phyloP scores from a whole-genome alignment of 805 yeast species.

The Kregervanrija pseudodelftensis region DNA sequence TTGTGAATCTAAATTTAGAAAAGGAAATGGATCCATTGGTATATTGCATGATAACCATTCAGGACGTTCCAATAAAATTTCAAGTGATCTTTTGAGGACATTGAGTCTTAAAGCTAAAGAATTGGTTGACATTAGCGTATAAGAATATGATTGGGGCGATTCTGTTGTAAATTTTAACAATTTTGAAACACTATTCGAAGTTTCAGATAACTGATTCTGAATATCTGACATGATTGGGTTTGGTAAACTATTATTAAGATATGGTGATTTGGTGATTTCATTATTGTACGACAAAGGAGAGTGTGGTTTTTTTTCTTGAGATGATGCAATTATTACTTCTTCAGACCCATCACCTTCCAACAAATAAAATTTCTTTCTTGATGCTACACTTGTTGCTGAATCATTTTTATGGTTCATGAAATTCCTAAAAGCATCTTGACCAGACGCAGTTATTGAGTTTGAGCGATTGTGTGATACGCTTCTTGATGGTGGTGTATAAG shows the following conservation, averaged over 20 bases:
- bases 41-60: conserved; percentile 27
- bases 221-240: too few species aligned
- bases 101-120: conserved; percentile 69
- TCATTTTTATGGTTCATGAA: conserved; percentile 9
- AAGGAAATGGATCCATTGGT: conserved; percentile 12
- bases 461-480: conserved; percentile 1
- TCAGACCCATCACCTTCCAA: conserved; percentile 8
- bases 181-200: not conserved
- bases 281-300: too few species aligned
- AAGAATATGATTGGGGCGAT: conserved; percentile 79
- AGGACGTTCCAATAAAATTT: conserved; percentile 64
- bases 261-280: too few species aligned
- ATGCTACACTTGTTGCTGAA: conserved; percentile 6
- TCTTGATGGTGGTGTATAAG: conserved; percentile 23
- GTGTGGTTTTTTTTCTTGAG: too few species aligned
- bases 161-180: conserved; percentile 59
- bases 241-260: too few species aligned
- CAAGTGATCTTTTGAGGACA: conserved; percentile 68
- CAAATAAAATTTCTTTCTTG: conserved; percentile 10
- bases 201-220: too few species aligned
- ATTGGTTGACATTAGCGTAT: conserved; percentile 75
- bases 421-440: conserved; percentile 11
- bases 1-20: conserved; percentile 1
- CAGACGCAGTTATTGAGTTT: not conserved
- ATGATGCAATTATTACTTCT: conserved; percentile 1